Evolutionary conservation across 2,329 filamentous ascomycete genomes (phyloP).

Genomic region (Didymella pinodella): DNA sequence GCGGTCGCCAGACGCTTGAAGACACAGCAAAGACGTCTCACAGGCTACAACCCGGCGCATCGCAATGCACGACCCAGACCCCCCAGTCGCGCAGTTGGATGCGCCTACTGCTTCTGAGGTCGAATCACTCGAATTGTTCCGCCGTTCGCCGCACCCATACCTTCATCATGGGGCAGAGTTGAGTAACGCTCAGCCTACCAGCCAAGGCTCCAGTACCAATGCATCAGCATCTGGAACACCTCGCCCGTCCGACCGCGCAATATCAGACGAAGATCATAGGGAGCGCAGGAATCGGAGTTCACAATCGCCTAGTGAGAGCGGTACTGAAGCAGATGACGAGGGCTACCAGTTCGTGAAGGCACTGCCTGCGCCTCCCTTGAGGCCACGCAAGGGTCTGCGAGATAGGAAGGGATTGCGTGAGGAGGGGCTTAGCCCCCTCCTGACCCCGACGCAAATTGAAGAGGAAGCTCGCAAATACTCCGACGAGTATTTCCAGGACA

Average conservation of each 20-base stretch:
- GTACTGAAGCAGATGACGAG: constrained; percentile 95
- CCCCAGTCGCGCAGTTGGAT: constrained; percentile 30
- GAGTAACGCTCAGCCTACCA: constrained; percentile 28
- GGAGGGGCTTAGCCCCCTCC: constrained; percentile 49
- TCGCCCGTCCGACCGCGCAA: constrained; percentile 28
- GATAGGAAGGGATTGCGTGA: constrained; percentile 54
- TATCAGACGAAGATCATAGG: constrained; percentile 38
- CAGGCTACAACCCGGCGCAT: constrained; percentile 14
- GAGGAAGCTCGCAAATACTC: constrained; percentile 54
- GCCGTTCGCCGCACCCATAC: constrained; percentile 51
- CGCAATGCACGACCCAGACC: constrained; percentile 28
- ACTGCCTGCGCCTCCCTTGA: constrained; percentile 77
- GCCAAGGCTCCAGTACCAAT: constrained; percentile 30
- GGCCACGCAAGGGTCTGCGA: constrained; percentile 79
- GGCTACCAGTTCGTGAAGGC: constrained; percentile 78
- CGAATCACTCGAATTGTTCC: constrained; percentile 46
- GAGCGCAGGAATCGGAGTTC: constrained; percentile 40
- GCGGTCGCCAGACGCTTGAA: not conserved
- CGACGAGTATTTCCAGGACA: constrained; percentile 48
- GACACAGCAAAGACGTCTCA: constrained; percentile 10
- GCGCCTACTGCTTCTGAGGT: constrained; percentile 33
- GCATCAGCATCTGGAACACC: constrained; percentile 27
- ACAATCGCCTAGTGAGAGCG: constrained; percentile 76
- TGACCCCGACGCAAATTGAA: constrained; percentile 58
- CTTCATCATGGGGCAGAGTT: constrained; percentile 43